A percentile compares a stretch with the other conserved stretches of the same genome.
These are phyloP conservation scores for Nissolia schottii DNA, from an alignment of 306 rosid species.

Conservation along the genomic window DNA sequence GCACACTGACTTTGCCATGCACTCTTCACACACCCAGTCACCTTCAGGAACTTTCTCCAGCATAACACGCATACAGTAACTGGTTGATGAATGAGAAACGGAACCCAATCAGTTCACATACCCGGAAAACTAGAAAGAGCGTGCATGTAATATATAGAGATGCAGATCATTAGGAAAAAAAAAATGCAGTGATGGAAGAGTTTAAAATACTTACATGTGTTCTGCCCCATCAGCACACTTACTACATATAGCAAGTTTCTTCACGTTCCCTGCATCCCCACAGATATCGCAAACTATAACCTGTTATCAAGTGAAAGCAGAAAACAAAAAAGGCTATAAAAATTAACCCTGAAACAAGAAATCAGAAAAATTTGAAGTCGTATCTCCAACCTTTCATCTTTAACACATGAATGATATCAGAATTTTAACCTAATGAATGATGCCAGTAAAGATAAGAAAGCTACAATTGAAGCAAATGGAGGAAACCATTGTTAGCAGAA, in stretches of 20 bases:
- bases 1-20: not conserved
- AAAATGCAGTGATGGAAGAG: not conserved
- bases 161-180: not conserved
- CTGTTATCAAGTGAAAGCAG: constrained; percentile 14
- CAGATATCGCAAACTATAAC: constrained; percentile 33
- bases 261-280: constrained; percentile 26
- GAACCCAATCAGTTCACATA: not conserved
- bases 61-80: constrained; percentile 29
- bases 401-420: not conserved
- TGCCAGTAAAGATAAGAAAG: not conserved
- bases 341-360: not conserved
- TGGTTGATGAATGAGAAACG: constrained; percentile 17
- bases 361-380: not conserved
- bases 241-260: constrained; percentile 18
- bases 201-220: constrained; percentile 30
- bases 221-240: constrained; percentile 31
- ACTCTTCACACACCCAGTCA: constrained; percentile 36
- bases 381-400: not conserved
- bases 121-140: not conserved
- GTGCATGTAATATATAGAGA: not conserved
- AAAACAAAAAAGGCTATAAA: not conserved
- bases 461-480: not conserved
- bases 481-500: not conserved
- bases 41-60: constrained; percentile 20
- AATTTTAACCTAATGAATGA: not conserved